Evolutionary conservation across 2,329 filamentous ascomycete species (phyloP), one percentile per base, ranked within the genome.

Genomic region (Cucurbitaria berberidis): DNA sequence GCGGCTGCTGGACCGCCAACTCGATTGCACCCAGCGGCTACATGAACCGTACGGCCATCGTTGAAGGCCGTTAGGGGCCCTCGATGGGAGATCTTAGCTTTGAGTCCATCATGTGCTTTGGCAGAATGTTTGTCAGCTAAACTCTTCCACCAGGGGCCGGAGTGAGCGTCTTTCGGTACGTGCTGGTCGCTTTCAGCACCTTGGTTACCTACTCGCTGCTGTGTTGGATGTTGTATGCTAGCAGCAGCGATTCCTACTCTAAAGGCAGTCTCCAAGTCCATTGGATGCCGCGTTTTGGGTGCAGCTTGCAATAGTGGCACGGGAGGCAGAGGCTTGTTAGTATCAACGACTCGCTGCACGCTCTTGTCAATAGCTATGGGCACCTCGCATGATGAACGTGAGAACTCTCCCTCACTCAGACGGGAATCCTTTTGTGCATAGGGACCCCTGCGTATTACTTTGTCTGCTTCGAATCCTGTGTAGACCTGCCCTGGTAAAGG

Each of bases 11-110:
- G 58, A 8, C 60, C 58, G 13, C 55, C 62, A 15, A 63, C 54
- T 2, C 62, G 51, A n/a, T 60, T 62, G 3, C 39, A 52, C 29
- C 53, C 50, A 3, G 26, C 35, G 4, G 63, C 53, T n/a, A 63
- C 15, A 11, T 69, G 68, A 1, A 46, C 57, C 15, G 51, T 35
- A 7, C 24, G 19, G 8, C 45, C 43, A 32, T 50, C 15, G 11
- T 45, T 22, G 19, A 48, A 38, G 4, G 46, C 48, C 21, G 59
- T 44, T 13, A 67, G 51, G 3, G 63, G 65, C 1, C 48, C 32
- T 1, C 64, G 64, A 4, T 40, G 43, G 6, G 67, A 69, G 15
- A 73, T 71, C 11, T 61, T 60, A 2, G 59, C 44, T 44, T 72
- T 71, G 5, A 68, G 42, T 1, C 41, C 27, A 3, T 26, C 30